A percentile compares a stretch with the other conserved stretches of the same genome.
Conservation (phyloP, 1,284 basidiomycete genomes). For the Apiotrichum mycotoxinovorans region DNA sequence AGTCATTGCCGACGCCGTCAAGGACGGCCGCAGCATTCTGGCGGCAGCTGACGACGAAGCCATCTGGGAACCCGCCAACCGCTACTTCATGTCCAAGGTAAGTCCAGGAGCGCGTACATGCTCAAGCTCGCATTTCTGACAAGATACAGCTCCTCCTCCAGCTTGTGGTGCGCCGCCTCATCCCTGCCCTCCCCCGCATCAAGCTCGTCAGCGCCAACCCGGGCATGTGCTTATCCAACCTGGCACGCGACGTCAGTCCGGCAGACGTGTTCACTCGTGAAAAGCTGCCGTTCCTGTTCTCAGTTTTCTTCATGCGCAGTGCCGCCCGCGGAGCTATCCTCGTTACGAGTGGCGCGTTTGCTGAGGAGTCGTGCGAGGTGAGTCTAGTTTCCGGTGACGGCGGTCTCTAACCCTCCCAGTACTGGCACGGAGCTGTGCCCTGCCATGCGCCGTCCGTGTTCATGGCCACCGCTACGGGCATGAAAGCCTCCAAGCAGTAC, state of each 20-base stretch:
- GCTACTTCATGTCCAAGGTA: slow-evolving; percentile 26
- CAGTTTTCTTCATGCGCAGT: background rate
- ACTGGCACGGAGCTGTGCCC: background rate
- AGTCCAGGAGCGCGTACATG: background rate
- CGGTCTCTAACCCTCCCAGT: background rate
- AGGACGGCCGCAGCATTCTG: slow-evolving; percentile 2
- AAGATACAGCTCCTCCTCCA: slow-evolving; percentile 23
- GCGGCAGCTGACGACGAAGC: slow-evolving; percentile 5
- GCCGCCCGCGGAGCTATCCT: background rate
- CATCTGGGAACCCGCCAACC: slow-evolving; percentile 3
- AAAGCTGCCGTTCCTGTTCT: too few relatives aligned
- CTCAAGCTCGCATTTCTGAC: too few relatives aligned
- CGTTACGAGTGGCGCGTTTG: background rate
- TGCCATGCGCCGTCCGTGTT: background rate
- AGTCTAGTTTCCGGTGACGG: background rate
- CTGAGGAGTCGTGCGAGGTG: background rate
- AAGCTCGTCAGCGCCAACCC: slow-evolving; percentile 20
- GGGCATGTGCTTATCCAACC: slow-evolving; percentile 17
- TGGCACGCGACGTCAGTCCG: slow-evolving; percentile 13
- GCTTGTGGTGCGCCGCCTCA: slow-evolving; percentile 17
- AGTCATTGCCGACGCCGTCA: slow-evolving; percentile 2
- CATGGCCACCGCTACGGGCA: slow-evolving; percentile 1
- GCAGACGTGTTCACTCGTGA: background rate
- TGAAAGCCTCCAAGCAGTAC: background rate
- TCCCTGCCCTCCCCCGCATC: slow-evolving; percentile 12